Percentiles rank a stretch among this genome's conserved stretches.
phyloP scores from a whole-genome alignment of 495 filamentous ascomycete species.

The Talaromyces proteolyticus region DNA sequence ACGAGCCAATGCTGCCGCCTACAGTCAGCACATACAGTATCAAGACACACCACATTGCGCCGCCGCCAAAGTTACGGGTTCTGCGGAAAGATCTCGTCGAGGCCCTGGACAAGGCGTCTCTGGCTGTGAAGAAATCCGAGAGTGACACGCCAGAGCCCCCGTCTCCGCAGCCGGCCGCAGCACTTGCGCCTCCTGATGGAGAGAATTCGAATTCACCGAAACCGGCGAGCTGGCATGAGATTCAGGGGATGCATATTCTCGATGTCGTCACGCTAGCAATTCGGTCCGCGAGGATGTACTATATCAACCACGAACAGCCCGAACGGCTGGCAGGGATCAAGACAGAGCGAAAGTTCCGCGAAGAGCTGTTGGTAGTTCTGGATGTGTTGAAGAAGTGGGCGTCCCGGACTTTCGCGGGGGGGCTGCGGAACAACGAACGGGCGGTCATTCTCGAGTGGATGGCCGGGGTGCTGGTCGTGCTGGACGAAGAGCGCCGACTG shows the following conservation, averaged over 20 bases:
- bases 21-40: conserved; percentile 95
- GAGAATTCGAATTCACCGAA: conserved; percentile 14
- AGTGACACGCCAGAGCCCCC: conserved; percentile 18
- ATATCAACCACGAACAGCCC: conserved; percentile 78
- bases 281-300: conserved; percentile 90
- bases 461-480: conserved; percentile 62
- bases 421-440: conserved; percentile 69
- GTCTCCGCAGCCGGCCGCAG: conserved; percentile 9
- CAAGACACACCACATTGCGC: conserved; percentile 78
- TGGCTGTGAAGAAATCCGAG: conserved; percentile 50
- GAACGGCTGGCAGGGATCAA: conserved; percentile 79
- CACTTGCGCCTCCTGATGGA: conserved; percentile 5
- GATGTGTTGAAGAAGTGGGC: conserved; percentile 90
- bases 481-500: conserved; percentile 65
- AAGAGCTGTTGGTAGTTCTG: conserved; percentile 76
- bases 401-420: conserved; percentile 77
- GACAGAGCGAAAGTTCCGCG: conserved; percentile 72
- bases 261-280: conserved; percentile 92
- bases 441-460: conserved; percentile 73
- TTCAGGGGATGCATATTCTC: conserved; percentile 85
- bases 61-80: conserved; percentile 73
- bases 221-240: conserved; percentile 67
- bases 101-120: conserved; percentile 63
- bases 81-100: conserved; percentile 68
- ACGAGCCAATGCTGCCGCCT: conserved; percentile 78